A percentile compares a stretch with the other conserved stretches of the same genome.
Conservation (phyloP, 2,329 filamentous ascomycete genomes). For the Didymella segeticola region DNA sequence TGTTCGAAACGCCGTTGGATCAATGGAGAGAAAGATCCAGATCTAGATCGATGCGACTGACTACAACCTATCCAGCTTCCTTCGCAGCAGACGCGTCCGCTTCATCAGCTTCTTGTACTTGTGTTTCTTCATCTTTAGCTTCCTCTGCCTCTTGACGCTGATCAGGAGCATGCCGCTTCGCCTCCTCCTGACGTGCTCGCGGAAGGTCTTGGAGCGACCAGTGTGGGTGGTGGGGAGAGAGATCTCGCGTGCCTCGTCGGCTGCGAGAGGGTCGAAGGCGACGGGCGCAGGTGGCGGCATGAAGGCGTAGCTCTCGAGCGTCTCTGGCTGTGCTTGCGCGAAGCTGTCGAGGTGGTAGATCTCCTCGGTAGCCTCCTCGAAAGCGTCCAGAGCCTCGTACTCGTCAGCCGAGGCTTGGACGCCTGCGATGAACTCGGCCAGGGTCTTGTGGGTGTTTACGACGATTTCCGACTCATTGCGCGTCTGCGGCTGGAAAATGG, state of each 20-base stretch:
- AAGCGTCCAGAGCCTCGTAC: conserved; percentile 15
- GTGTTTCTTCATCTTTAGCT: conserved; percentile 99
- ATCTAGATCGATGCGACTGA: conserved; percentile 11
- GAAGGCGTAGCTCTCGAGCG: conserved; percentile 62
- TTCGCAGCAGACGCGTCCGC: conserved; percentile 84
- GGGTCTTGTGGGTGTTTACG: conserved; percentile 38
- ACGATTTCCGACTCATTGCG: conserved; percentile 14
- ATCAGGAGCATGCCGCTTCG: conserved; percentile 73
- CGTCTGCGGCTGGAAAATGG: conserved; percentile 71
- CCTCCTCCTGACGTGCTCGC: conserved; percentile 32
- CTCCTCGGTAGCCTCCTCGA: conserved; percentile 30
- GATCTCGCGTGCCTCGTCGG: conserved; percentile 26
- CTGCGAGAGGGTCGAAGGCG: conserved; percentile 55
- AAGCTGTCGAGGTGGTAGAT: conserved; percentile 45
- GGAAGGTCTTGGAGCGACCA: conserved; percentile 34
- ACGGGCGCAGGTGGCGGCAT: conserved; percentile 81
- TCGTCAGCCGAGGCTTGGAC: conserved; percentile 9
- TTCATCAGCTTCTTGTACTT: conserved; percentile 99
- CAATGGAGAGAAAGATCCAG: background rate
- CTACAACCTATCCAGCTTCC: conserved; percentile 69
- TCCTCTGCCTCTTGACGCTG: conserved; percentile 89
- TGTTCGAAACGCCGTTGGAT: conserved; percentile 38
- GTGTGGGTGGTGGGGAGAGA: conserved; percentile 17
- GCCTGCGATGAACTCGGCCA: conserved; percentile 50
- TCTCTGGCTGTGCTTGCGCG: conserved; percentile 34